These are phyloP conservation scores for Pichia nakasei DNA, from an alignment of 805 yeast species.

Conservation along the genomic window DNA sequence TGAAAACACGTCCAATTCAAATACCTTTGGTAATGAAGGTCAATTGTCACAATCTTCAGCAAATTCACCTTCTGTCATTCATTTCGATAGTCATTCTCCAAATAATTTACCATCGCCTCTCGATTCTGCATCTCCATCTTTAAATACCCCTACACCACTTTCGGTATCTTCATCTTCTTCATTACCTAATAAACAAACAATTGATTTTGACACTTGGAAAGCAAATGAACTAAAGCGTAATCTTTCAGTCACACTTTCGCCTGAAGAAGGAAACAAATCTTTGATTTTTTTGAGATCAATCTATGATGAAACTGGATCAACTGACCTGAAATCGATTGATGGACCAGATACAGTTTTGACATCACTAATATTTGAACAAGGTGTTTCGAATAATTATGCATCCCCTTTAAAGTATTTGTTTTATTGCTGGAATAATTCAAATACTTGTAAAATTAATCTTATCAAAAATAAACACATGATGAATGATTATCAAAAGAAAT, in stretches of 20 bases:
- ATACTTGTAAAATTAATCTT: slow-evolving; percentile 33
- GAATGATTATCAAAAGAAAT: slow-evolving; percentile 28
- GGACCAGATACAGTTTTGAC: slow-evolving; percentile 43
- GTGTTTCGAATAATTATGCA: slow-evolving; percentile 26
- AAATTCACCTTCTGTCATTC: no score
- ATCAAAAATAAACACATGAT: slow-evolving; percentile 29
- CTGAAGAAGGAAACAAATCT: slow-evolving; percentile 15
- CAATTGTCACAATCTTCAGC: no score
- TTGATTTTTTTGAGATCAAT: slow-evolving; percentile 18
- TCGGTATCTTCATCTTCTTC: neutral
- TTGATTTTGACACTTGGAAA: slow-evolving; percentile 35
- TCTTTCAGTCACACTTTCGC: slow-evolving; percentile 29
- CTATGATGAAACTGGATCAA: slow-evolving; percentile 15
- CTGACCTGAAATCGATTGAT: slow-evolving; percentile 20
- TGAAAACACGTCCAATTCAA: neutral
- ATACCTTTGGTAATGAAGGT: no score
- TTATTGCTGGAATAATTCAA: slow-evolving; percentile 35
- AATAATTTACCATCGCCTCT: neutral
- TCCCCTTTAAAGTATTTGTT: slow-evolving; percentile 40
- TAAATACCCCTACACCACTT: no score
- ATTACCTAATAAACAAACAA: neutral
- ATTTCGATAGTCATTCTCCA: neutral
- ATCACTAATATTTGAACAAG: slow-evolving; percentile 48
- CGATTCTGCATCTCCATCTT: neutral
- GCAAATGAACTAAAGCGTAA: slow-evolving; percentile 28